A percentile compares a stretch with the other conserved stretches of the same genome.
Conservation (phyloP, 2,329 filamentous ascomycete genomes). For the Fusarium coffeatum region DNA sequence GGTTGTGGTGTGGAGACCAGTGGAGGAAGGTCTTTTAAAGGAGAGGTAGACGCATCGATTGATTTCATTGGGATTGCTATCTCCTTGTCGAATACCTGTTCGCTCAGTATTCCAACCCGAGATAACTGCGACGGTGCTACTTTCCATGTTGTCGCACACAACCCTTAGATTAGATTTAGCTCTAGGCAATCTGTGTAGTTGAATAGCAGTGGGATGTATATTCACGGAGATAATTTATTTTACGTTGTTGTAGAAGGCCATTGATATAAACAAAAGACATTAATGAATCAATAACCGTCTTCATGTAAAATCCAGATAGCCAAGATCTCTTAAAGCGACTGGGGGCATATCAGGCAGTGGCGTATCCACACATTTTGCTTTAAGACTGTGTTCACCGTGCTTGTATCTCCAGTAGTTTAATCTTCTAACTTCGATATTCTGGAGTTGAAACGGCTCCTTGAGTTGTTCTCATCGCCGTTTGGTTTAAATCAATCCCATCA, state of each 20-base stretch:
- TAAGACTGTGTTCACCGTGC: too few relatives aligned
- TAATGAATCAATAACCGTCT: too few relatives aligned
- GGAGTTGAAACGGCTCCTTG: too few relatives aligned
- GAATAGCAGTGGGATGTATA: background rate
- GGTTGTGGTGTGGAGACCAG: background rate
- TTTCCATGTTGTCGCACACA: background rate
- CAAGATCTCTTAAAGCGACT: too few relatives aligned
- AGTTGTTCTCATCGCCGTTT: too few relatives aligned
- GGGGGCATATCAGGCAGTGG: too few relatives aligned
- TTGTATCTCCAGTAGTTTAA: too few relatives aligned
- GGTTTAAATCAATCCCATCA: too few relatives aligned
- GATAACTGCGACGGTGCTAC: background rate
- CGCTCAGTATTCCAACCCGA: background rate
- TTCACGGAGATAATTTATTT: rapidly evolving
- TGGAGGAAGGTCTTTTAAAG: background rate
- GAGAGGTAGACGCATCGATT: background rate
- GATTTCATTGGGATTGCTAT: background rate
- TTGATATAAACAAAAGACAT: too few relatives aligned
- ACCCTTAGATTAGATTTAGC: background rate
- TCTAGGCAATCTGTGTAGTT: background rate
- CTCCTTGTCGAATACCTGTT: background rate
- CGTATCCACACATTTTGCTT: too few relatives aligned
- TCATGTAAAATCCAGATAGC: too few relatives aligned
- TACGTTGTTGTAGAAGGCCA: rapidly evolving
- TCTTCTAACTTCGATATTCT: too few relatives aligned